Percentiles rank a stretch among this genome's conserved stretches.
Evolutionary conservation across 139 green algal genomes (phyloP).

Genomic region (Micractinium conductrix): DNA sequence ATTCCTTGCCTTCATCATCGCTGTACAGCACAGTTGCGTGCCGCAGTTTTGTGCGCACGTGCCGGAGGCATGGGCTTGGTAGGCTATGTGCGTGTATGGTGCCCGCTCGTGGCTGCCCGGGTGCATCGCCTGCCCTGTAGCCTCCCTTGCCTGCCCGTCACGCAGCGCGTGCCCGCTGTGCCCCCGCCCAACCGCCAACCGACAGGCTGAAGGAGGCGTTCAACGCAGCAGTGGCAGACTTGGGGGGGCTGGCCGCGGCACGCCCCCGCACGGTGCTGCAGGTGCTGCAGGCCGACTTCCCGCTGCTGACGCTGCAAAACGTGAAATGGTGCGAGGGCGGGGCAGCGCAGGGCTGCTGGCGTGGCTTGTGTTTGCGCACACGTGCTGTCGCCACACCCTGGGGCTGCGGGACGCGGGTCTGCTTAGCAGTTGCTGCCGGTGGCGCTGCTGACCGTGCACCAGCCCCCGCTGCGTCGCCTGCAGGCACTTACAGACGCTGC

Average conservation of each 20-base stretch:
- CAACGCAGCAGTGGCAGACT: background rate
- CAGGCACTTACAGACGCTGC: constrained; percentile 24
- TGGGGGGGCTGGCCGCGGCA: background rate
- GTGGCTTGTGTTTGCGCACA: background rate
- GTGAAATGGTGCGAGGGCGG: background rate
- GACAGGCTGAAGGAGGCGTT: constrained; percentile 2
- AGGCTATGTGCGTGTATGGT: too few relatives aligned
- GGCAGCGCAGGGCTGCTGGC: background rate
- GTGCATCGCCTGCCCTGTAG: background rate
- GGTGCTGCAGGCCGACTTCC: background rate
- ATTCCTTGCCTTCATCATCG: background rate
- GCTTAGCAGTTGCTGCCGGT: background rate
- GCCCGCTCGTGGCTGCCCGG: too few relatives aligned
- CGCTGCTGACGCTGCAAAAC: background rate
- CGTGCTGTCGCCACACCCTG: background rate
- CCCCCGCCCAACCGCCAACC: too few relatives aligned
- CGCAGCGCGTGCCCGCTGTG: background rate
- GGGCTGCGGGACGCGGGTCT: background rate
- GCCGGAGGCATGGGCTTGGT: too few relatives aligned
- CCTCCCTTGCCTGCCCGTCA: too few relatives aligned
- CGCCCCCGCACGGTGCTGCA: background rate
- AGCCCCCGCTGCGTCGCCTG: background rate
- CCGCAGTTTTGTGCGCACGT: too few relatives aligned
- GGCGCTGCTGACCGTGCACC: background rate
- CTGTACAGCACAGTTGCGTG: too few relatives aligned